A percentile compares a stretch with the other conserved stretches of the same genome.
Conservation (phyloP, 2,329 filamentous ascomycete species). For the Xylaria hypoxylon region DNA sequence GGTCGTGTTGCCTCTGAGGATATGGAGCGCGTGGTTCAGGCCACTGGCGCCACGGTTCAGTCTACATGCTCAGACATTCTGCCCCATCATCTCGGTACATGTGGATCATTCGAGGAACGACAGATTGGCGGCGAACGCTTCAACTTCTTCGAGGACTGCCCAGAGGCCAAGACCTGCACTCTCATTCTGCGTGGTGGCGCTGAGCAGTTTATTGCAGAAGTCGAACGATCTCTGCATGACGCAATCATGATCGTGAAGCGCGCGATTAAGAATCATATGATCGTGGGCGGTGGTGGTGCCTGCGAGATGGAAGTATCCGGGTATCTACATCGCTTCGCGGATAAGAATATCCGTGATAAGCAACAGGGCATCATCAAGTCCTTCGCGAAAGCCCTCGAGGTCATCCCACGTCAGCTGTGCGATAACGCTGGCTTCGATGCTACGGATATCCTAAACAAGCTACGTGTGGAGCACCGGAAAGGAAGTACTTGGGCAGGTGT, state of each 20-base stretch:
- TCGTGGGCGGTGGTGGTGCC: slow-evolving; percentile 94
- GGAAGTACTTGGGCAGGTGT: slow-evolving; percentile 95
- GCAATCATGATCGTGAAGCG: slow-evolving; percentile 99
- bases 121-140: slow-evolving; percentile 98
- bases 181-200: slow-evolving; percentile 94
- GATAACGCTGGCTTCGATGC: slow-evolving; percentile 99
- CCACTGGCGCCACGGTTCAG: slow-evolving; percentile 90
- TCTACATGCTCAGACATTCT: slow-evolving; percentile 97
- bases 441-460: slow-evolving; percentile 95
- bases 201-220: slow-evolving; percentile 99
- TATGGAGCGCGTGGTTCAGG: slow-evolving; percentile 95
- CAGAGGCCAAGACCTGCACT: slow-evolving; percentile 95
- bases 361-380: slow-evolving; percentile 98
- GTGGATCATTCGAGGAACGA: slow-evolving; percentile 90
- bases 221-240: slow-evolving; percentile 96
- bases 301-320: slow-evolving; percentile 97
- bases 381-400: slow-evolving; percentile 95
- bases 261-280: slow-evolving; percentile 91
- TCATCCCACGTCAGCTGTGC: slow-evolving; percentile 95
- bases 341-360: slow-evolving; percentile 92
- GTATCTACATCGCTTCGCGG: slow-evolving; percentile 91
- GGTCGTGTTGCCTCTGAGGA: slow-evolving; percentile 92
- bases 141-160: slow-evolving; percentile 98
- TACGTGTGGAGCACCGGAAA: slow-evolving; percentile 96
- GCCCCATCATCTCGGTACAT: slow-evolving; percentile 88